These are phyloP conservation scores for Gracilaria caudata DNA, from an alignment of 23 red algal genomes.

Conservation along the genomic window DNA sequence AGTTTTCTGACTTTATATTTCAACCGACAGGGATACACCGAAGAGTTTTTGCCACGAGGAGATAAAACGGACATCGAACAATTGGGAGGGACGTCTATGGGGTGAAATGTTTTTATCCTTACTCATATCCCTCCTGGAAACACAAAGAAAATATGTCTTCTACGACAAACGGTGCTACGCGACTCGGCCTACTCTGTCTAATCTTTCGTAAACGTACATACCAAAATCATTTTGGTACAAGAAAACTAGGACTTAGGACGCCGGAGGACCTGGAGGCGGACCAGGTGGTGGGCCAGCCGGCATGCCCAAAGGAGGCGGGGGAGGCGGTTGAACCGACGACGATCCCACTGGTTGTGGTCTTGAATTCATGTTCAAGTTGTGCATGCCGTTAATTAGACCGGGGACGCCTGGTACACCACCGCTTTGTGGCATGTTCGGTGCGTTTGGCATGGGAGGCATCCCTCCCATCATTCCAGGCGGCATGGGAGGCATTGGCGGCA, in stretches of 20 bases:
- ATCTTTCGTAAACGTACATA: neutral
- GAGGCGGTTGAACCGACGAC: constrained; percentile 2
- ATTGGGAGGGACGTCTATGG: neutral
- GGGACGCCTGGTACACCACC: constrained; percentile 21
- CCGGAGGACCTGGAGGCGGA: constrained; percentile 53
- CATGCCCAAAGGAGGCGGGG: constrained; percentile 59
- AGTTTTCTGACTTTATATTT: neutral
- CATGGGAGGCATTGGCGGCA: constrained; percentile 22
- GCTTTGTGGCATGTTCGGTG: constrained; percentile 24
- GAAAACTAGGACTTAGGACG: constrained; percentile 12
- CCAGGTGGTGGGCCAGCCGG: constrained; percentile 57
- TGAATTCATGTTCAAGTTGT: constrained; percentile 38
- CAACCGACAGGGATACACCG: neutral
- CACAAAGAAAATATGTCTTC: neutral
- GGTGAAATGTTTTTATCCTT: neutral
- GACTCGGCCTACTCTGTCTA: neutral
- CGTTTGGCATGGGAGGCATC: constrained; percentile 31
- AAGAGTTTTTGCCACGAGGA: neutral
- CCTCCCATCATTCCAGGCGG: constrained; percentile 39
- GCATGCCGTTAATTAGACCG: constrained; percentile 60
- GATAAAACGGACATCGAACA: neutral
- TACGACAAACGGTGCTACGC: neutral
- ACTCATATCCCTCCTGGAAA: neutral
- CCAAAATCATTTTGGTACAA: neutral
- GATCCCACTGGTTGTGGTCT: constrained; percentile 27